Base-by-base conservation (phyloP, 306 rosid genomes). In the Pyrus bretschneideri region DNA sequence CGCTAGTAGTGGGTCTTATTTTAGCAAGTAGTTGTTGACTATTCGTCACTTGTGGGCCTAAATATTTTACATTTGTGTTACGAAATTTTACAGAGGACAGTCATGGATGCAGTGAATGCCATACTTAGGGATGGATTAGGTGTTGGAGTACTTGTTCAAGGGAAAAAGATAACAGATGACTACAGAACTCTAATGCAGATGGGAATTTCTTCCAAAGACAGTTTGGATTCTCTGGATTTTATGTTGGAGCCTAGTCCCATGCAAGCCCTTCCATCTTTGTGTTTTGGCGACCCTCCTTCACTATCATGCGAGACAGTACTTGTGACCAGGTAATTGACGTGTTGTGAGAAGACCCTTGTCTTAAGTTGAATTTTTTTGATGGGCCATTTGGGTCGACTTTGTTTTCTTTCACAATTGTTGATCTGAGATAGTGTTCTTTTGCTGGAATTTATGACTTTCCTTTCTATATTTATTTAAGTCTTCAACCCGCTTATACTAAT, bases 141-240 rank as follows among this genome's bases (percentile, higher is more conserved):
- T 74, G 90, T 95, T 18, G 97, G 96, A 44, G 88, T 95, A 83
- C 84, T 84, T 61, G 81, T 85, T 80, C 87, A 90, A 67, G 98
- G 97, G 78, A 86, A 88, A 81, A 95, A 84, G 73, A 81, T 95
- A 70, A 84, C 88, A 79, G 97, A 95, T 76, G 98, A 95, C 78
- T 67, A 80, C 73, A 84, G 81, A 83, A 95, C 96, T 67, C 91
- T 95, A 52, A 74, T 73, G 69, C 98, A 95, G 86, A 89, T 93
- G 3, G 97, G 97, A 67, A 79, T 95, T 51, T 87, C 93, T 42
- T 76, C 86, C 81, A 86, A 95, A 84, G 93, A 92, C 81, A 90
- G 87, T 83, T 61, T 89, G 66, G 93, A 85, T 80, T 77, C 83
- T 46, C 89, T 95, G 6, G 89, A 90, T 78, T 95, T 95, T 80